Evolutionary conservation across 75 land plant genomes (phyloP).

Genomic region (Picea sitchensis): DNA sequence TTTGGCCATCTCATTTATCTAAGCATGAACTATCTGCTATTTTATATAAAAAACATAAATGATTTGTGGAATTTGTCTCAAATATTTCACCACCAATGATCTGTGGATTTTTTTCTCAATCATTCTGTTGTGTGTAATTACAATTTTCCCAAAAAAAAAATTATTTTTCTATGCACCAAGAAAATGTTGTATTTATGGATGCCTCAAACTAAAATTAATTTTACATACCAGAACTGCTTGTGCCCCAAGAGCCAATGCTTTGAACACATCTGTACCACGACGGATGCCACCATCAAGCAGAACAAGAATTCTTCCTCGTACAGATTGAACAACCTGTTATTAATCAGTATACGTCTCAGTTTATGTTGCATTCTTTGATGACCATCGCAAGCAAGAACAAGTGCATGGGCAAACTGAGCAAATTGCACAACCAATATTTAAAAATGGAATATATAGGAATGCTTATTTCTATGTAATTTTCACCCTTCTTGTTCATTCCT

Average conservation of each 20-base stretch:
- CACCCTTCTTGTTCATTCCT: background rate
- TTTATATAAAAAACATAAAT: no score
- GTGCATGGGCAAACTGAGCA: background rate
- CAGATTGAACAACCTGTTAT: slow-evolving; percentile 70
- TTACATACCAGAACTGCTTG: slow-evolving; percentile 66
- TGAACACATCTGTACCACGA: slow-evolving; percentile 92
- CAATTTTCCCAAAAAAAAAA: no score
- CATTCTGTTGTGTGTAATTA: no score
- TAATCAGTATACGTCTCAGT: background rate
- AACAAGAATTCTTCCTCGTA: slow-evolving; percentile 70
- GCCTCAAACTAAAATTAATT: background rate
- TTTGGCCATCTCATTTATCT: background rate
- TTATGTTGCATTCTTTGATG: background rate
- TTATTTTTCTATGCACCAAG: background rate
- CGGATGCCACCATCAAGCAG: slow-evolving; percentile 85
- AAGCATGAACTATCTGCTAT: no score
- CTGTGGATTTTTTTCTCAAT: no score
- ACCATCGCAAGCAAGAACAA: background rate
- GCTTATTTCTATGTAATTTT: background rate
- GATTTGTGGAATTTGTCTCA: no score
- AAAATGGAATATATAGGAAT: background rate
- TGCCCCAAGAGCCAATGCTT: slow-evolving; percentile 91
- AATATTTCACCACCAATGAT: no score
- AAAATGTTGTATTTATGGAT: background rate
- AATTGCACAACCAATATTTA: no score